Evolutionary conservation across 2,329 filamentous ascomycete species (phyloP), one percentile per base, ranked within the genome.

Genomic region (Aspergillus nomiae): DNA sequence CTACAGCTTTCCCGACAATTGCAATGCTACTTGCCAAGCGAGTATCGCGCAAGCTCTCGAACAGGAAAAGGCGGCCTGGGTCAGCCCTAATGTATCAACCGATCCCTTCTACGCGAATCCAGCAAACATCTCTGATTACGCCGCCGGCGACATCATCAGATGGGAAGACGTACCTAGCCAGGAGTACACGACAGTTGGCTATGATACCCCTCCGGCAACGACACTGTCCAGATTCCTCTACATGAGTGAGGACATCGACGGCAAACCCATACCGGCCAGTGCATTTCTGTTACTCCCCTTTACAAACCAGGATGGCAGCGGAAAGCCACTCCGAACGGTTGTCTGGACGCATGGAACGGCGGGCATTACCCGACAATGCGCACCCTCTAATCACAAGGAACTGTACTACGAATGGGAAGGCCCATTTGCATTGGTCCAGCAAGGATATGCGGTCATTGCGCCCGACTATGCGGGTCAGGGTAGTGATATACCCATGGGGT

Each of bases 401-500:
- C 45, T 48, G 0, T 48, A 26, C 24, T 48, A 48, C 12, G 45
- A 26, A 26, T 55, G 48, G 48, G 43, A 16, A 26, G 48, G 55
- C 1, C 56, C 56, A 4, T 62, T 55, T 21, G n/a, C 56, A 4
- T 43, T 62, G 26, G 60, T 53, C 1, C 46, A 58, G 28, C 34
- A 55, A 12, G 60, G 60, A 1, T 62, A 62, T 14, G 48, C 48
- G 4, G 60, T 59, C 26, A 26, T 62, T 11, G 60, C 60, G 1
- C 60, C 60, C 4, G 56, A 62, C n/a, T 62, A 62, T 26, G 60
- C 60, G 8, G 60, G 60, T 5, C 56, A 59, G 30, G 56, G 60
- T 10, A 62, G 60, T 7, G 38, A 54, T 36, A 56, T 54, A 30
- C 45, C 54, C 9, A 38, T 28, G 54, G 56, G 50, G 4, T 62